Conservation (phyloP, 805 yeast genomes). For the Metschnikowia reukaufii region DNA sequence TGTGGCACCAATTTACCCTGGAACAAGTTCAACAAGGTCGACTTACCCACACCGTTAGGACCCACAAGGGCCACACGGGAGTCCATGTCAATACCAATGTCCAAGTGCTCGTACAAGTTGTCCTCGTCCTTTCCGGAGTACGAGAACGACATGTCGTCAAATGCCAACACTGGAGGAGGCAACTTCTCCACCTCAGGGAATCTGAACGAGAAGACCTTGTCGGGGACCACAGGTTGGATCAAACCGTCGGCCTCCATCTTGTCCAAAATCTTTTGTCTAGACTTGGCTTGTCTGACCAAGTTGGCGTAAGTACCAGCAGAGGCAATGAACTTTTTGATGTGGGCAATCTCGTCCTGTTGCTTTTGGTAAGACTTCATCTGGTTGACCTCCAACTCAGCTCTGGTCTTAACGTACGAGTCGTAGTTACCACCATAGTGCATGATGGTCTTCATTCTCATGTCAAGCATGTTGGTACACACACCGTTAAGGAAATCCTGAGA, state of each 20-base stretch:
- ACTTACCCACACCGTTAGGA: conserved; percentile 99
- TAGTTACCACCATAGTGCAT: conserved; percentile 94
- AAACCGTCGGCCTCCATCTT: conserved; percentile 99
- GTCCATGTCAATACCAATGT: conserved; percentile 99
- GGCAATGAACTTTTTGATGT: conserved; percentile 97
- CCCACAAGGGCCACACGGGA: conserved; percentile 97
- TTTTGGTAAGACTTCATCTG: conserved; percentile 97
- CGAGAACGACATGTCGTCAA: conserved; percentile 91
- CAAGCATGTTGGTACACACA: conserved; percentile 97
- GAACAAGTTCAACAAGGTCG: conserved; percentile 93
- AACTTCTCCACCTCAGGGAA: conserved; percentile 95
- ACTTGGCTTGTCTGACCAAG: conserved; percentile 97
- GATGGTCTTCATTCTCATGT: conserved; percentile 84
- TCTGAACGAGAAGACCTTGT: conserved; percentile 89
- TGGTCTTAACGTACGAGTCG: conserved; percentile 93
- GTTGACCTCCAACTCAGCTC: conserved; percentile 89
- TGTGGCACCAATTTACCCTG: conserved; percentile 92
- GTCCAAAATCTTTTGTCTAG: conserved; percentile 98
- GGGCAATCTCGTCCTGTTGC: conserved; percentile 98
- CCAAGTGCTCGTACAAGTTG: conserved; percentile 84
- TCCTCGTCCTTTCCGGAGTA: conserved; percentile 83
- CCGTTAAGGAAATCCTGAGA: conserved; percentile 99
- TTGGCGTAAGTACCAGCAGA: conserved; percentile 99
- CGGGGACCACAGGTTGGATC: conserved; percentile 88
- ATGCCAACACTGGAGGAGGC: conserved; percentile 98